Evolutionary conservation across 768 basidiomycete genomes (phyloP).

Genomic region (Tephrocybe sp.): DNA sequence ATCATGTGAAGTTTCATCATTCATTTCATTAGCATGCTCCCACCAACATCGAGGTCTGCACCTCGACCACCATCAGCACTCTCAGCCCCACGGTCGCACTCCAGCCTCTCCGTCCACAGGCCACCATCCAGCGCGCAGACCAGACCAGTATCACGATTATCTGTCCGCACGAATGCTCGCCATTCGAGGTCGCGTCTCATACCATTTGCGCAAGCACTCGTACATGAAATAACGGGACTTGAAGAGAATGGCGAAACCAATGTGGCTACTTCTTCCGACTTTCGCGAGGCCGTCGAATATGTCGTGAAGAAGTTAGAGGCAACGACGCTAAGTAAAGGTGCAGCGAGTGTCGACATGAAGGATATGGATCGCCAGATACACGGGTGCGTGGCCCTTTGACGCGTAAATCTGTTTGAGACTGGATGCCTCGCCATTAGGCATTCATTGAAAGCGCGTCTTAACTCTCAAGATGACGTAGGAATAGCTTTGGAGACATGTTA

Average conservation of each 20-base stretch:
- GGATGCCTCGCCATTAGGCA: slow-evolving; percentile 35
- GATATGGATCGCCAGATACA: slow-evolving; percentile 53
- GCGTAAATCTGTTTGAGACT: neutral
- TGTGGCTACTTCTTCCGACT: slow-evolving; percentile 28
- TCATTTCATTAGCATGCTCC: slow-evolving; percentile 16
- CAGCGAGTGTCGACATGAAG: slow-evolving; percentile 53
- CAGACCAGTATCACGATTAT: slow-evolving; percentile 41
- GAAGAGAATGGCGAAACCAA: slow-evolving; percentile 45
- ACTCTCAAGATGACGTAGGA: slow-evolving; percentile 58
- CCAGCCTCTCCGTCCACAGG: slow-evolving; percentile 15
- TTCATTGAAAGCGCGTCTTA: slow-evolving; percentile 67
- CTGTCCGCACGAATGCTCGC: slow-evolving; percentile 29
- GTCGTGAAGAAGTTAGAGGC: slow-evolving; percentile 59
- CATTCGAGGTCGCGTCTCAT: slow-evolving; percentile 54
- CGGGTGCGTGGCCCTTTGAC: slow-evolving; percentile 42
- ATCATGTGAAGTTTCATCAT: slow-evolving; percentile 6
- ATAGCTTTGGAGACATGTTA: slow-evolving; percentile 58
- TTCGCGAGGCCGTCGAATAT: slow-evolving; percentile 51
- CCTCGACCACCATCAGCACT: slow-evolving; percentile 42
- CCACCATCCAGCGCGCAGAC: slow-evolving; percentile 29
- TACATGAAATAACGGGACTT: slow-evolving; percentile 49
- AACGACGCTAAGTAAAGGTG: slow-evolving; percentile 51
- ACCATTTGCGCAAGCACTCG: slow-evolving; percentile 53
- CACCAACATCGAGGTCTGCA: slow-evolving; percentile 23
- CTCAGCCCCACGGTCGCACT: slow-evolving; percentile 26